Evolutionary conservation across 2,329 filamentous ascomycete genomes (phyloP).

Genomic region (Colletotrichum lupini): DNA sequence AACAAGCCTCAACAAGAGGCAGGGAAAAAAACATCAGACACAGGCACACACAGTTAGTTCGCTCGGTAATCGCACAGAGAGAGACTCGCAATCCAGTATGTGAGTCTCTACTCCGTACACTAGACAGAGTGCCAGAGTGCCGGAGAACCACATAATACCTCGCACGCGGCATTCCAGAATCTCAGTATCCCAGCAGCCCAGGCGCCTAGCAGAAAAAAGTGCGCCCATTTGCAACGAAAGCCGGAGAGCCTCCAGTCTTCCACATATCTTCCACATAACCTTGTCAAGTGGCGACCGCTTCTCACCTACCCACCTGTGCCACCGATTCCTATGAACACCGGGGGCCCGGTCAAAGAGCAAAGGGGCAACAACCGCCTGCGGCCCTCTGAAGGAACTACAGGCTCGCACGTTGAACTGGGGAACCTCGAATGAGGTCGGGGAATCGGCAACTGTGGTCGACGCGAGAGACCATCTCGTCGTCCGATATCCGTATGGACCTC

Average conservation of each 20-base stretch:
- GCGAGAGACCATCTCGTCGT: neutral
- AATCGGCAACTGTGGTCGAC: constrained; percentile 1
- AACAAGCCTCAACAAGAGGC: neutral
- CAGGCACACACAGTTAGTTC: constrained; percentile 9
- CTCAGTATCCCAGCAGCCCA: neutral
- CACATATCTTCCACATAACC: constrained; percentile 24
- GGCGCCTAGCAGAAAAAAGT: neutral
- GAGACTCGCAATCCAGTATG: neutral
- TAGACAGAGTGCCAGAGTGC: no score
- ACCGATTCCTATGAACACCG: neutral
- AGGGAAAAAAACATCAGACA: neutral
- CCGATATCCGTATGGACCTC: neutral
- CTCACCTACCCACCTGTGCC: neutral
- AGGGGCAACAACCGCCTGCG: neutral
- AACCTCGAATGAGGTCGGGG: neutral
- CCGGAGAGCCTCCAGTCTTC: neutral
- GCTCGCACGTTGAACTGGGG: neutral
- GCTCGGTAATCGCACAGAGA: constrained; percentile 5
- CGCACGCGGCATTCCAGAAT: neutral
- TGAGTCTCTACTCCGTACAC: no score
- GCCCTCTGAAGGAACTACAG: constrained; percentile 8
- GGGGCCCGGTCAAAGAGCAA: neutral
- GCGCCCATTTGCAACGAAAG: neutral
- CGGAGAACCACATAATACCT: neutral
- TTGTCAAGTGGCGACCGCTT: constrained; percentile 10